phyloP scores from a whole-genome alignment of 2,329 filamentous ascomycete genomes.

The Phaeosphaeriaceae sp. region DNA sequence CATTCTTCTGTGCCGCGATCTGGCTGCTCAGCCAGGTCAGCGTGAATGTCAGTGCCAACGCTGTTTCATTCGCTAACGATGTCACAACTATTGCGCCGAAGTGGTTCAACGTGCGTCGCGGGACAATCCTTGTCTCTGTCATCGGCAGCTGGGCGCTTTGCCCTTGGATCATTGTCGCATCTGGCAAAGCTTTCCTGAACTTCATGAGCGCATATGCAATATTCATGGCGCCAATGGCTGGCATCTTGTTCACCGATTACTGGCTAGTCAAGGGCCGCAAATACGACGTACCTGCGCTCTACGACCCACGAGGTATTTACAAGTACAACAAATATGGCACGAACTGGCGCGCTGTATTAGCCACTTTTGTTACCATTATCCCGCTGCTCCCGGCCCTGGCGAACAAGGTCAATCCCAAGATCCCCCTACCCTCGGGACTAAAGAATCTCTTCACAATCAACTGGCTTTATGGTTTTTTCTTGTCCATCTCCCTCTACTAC shows the following conservation, averaged over 20 bases:
- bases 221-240: slow-evolving; percentile 32
- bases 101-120: slow-evolving; percentile 31
- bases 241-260: slow-evolving; percentile 25
- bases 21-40: slow-evolving; percentile 26
- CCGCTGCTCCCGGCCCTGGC: slow-evolving; percentile 26
- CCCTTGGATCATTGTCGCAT: slow-evolving; percentile 32
- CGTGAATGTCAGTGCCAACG: slow-evolving; percentile 32
- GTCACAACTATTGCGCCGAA: slow-evolving; percentile 22
- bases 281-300: slow-evolving; percentile 29
- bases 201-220: slow-evolving; percentile 33
- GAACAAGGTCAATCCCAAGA: slow-evolving; percentile 21
- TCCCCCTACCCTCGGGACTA: slow-evolving; percentile 20
- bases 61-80: slow-evolving; percentile 30
- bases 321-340: slow-evolving; percentile 21
- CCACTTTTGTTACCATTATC: slow-evolving; percentile 20
- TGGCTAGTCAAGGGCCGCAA: slow-evolving; percentile 27
- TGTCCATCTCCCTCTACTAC: slow-evolving; percentile 33
- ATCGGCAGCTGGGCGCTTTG: slow-evolving; percentile 22
- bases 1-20: slow-evolving; percentile 25
- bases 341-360: slow-evolving; percentile 30
- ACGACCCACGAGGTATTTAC: slow-evolving; percentile 23
- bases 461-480: slow-evolving; percentile 43
- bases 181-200: slow-evolving; percentile 24
- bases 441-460: slow-evolving; percentile 46
- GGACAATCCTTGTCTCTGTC: slow-evolving; percentile 18